Evolutionary conservation across 495 filamentous ascomycete species (phyloP), one percentile per base, ranked within the genome.

Genomic region (Hypoxylon perforatum): DNA sequence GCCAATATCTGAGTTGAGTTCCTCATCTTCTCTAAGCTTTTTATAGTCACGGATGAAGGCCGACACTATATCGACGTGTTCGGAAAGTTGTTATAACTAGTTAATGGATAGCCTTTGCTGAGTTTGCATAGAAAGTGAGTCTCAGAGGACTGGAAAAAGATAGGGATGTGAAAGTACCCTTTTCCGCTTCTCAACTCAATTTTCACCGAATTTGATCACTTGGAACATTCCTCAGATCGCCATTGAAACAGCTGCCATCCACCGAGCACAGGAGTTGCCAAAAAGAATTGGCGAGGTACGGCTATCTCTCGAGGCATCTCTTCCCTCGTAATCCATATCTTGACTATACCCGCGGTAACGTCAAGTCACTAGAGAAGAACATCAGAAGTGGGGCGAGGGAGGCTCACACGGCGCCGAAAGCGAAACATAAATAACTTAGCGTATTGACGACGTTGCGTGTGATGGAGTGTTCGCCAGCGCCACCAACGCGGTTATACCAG

Each of bases 281-380:
- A 33, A 4, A 25, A 82, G 72, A 2, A 85, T 63, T 0, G 82
- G 79, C 15, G 77, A 17, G 0, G 84, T 82, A 19, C 59, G 67
- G 2, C 84, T 73, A 10, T 75, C 78, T 7, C 81, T 74, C 1
- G 69, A 64, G 8, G 49, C 44, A 58, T 86, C 84, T 6, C 84
- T 84, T 19, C 64, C 71, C 61, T 78, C 73, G 55, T 86, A 83
- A 19, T 76, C 69, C 36, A 87, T 66, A 55, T 85, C 84, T 61
- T 85, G 17, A 86, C 72, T 18, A 84, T 58, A 0, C 63, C 67
- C n/a, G 73, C 64, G 33, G 42, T 57, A 21, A 33, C 23, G 44
- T 46, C 44, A 14, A 50, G 35, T 41, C 50, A 33, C 15, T 41
- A 19, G 15, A 19, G 17, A 39, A 51, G 44, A 46, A 11, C 22